Conservation (phyloP, 805 yeast species). For the Kockiozyma suomiensis region DNA sequence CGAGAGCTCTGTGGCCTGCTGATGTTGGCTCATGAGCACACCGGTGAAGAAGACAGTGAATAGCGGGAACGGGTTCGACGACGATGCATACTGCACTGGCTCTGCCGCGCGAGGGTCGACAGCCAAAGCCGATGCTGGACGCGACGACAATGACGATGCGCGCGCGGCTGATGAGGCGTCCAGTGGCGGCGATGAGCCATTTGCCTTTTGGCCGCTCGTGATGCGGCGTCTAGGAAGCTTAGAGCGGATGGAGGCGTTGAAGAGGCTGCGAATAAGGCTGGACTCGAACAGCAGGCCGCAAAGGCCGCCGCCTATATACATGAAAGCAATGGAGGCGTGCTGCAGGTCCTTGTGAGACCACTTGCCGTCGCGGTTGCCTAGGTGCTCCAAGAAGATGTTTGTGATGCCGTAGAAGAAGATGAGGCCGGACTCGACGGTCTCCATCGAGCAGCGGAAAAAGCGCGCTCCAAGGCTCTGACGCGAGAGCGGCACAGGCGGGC, state of each 20-base stretch:
- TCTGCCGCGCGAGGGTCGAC: constrained; percentile 22
- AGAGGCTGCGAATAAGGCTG: constrained; percentile 39
- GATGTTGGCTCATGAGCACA: constrained; percentile 89
- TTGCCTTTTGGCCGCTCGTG: not conserved
- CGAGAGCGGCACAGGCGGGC: constrained; percentile 34
- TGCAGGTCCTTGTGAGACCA: constrained; percentile 92
- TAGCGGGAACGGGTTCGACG: constrained; percentile 94
- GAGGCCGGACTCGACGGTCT: constrained; percentile 74
- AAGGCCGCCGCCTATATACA: constrained; percentile 88
- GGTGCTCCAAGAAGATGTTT: constrained; percentile 87
- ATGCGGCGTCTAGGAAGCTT: constrained; percentile 8
- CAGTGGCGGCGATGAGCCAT: constrained; percentile 1
- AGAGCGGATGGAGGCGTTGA: constrained; percentile 30
- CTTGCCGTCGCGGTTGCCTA: constrained; percentile 72
- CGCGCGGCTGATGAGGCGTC: not conserved
- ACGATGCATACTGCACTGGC: constrained; percentile 47
- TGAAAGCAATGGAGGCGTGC: constrained; percentile 87
- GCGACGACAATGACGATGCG: not conserved
- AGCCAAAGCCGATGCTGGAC: not conserved
- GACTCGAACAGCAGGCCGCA: constrained; percentile 84
- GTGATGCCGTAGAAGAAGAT: constrained; percentile 88
- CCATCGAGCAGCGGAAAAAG: constrained; percentile 66
- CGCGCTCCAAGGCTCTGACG: constrained; percentile 42
- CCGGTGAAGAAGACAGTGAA: constrained; percentile 97
- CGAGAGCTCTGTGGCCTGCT: constrained; percentile 76